These are phyloP conservation scores for Elaphomyces granulatus DNA, from an alignment of 495 filamentous ascomycete species.

Conservation along the genomic window DNA sequence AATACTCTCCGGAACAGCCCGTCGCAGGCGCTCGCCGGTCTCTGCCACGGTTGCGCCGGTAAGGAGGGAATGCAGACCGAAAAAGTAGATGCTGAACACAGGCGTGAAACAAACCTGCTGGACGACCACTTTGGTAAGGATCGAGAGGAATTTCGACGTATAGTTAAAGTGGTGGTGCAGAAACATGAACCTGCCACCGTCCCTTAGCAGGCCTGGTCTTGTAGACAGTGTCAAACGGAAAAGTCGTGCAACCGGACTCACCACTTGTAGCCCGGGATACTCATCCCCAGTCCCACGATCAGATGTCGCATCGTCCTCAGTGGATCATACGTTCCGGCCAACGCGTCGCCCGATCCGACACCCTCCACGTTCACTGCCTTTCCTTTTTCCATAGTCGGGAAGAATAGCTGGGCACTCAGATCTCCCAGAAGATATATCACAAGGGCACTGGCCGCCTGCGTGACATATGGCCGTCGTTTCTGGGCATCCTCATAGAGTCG, in stretches of 20 bases:
- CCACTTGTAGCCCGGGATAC: conserved; percentile 74
- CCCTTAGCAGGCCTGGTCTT: background rate
- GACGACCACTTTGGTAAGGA: conserved; percentile 60
- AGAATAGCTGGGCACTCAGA: conserved; percentile 55
- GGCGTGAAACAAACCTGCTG: conserved; percentile 79
- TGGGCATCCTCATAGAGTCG: conserved; percentile 53
- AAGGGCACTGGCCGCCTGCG: conserved; percentile 61
- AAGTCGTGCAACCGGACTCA: conserved; percentile 17
- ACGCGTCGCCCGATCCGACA: conserved; percentile 6
- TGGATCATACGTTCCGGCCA: conserved; percentile 48
- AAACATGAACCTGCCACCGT: conserved; percentile 53
- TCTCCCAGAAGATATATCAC: conserved; percentile 72
- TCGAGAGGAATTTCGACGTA: conserved; percentile 49
- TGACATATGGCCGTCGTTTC: conserved; percentile 53
- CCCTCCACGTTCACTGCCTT: background rate
- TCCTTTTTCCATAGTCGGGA: conserved; percentile 22
- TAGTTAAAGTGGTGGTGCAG: conserved; percentile 73
- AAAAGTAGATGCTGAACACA: conserved; percentile 84
- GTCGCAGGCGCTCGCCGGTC: conserved; percentile 51
- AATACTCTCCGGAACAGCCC: conserved; percentile 63
- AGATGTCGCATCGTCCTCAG: conserved; percentile 55
- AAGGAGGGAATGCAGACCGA: conserved; percentile 61
- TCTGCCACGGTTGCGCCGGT: conserved; percentile 43
- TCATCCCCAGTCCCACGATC: conserved; percentile 52
- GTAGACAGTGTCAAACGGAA: background rate